Evolutionary conservation across 805 yeast genomes (phyloP), one percentile per base, ranked within the genome.

Genomic region (Sungouiozyma intestinalis): DNA sequence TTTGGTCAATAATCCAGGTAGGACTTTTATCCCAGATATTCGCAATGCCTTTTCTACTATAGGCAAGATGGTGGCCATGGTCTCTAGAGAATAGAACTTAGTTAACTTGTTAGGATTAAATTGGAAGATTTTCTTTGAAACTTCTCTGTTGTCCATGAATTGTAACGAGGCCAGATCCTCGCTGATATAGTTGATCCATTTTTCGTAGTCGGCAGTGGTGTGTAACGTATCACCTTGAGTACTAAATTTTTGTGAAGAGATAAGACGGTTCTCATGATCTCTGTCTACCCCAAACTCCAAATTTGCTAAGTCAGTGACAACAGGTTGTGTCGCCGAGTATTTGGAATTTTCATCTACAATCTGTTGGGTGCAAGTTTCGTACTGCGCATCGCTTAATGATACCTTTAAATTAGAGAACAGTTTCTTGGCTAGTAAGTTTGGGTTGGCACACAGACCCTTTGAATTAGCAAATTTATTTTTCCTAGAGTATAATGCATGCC

Each of bases 401-500:
- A 80, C 68, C 44, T 70, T 73, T 40, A 81, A 61, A 27, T 68
- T 73, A 27, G 71, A 68, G 44, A 79, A 57, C 37, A 81, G 52
- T 41, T 67, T 67, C 3, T 73, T 65, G 1, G 81, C 76, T 24
- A 81, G 58, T 15, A 64, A 54, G 5, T 66, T 48, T 2, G 85
- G 73, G 49, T 79, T 75, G 17, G 62, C 66, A 50, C 85, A 79
- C 45, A 69, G 51, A 0, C 79, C 82, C 33, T 67, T 62, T 2
- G 58, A 52, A 36, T 69, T 65, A 13, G 74, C 63, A 35, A 76
- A 66, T 3, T 61, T 52, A 48, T 73, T 71, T 7, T 62, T 56
- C 39, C 67, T 58, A 13, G 64, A 58, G 34, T 73, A 69, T 86
- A 86, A 81, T 3, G 73, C 73, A 50, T 78, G 82, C 5, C 56